phyloP scores from a whole-genome alignment of 257 asterid species.

The Datura wrightii region DNA sequence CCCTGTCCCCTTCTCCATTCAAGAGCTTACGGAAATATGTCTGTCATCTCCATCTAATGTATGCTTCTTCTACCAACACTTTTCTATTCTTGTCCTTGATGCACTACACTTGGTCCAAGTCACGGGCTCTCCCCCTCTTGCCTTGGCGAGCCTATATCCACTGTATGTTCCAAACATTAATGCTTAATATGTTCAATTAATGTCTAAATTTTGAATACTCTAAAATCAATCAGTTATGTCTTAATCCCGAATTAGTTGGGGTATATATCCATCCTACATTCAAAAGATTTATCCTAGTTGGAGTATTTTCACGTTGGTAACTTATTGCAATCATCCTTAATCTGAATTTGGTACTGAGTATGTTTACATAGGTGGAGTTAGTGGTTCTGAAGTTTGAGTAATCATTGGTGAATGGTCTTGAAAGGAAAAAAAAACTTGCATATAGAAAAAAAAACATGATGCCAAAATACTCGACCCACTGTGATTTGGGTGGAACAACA shows the following conservation, averaged over 20 bases:
- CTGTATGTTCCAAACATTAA: not conserved
- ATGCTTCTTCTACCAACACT: no score
- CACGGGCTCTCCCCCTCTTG: no score
- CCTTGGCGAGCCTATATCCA: no score
- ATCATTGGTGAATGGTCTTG: not conserved
- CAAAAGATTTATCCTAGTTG: not conserved
- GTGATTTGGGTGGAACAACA: not conserved
- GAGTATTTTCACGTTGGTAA: not conserved
- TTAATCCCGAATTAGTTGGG: not conserved
- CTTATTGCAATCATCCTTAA: not conserved
- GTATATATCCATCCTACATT: not conserved
- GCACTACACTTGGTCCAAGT: no score
- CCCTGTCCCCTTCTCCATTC: no score
- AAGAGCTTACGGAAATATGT: no score
- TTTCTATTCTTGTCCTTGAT: no score
- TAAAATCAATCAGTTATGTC: not conserved
- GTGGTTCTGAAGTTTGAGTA: conserved; percentile 6
- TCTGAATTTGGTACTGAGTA: not conserved
- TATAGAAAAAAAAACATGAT: not conserved
- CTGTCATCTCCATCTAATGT: no score
- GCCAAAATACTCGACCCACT: not conserved
- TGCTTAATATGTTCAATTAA: not conserved
- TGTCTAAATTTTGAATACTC: not conserved
- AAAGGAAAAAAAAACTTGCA: not conserved
- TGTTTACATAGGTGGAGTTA: not conserved